These are phyloP conservation scores for Rhizopogon vinicolor DNA, from an alignment of 768 basidiomycete genomes.

Conservation along the genomic window DNA sequence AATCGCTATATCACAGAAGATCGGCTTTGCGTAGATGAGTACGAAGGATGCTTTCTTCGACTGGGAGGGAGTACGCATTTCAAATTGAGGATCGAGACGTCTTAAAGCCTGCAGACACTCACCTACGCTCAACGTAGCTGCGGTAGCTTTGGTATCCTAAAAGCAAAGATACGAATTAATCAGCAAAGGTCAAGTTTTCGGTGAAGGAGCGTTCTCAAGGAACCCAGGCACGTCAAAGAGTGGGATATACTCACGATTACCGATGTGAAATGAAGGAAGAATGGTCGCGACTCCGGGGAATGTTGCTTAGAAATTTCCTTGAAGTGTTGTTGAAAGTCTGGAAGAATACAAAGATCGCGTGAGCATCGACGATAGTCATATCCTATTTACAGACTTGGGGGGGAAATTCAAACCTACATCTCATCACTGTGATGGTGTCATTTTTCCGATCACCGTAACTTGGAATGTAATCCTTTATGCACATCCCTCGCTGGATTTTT, in stretches of 20 bases:
- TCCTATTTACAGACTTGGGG: conserved; percentile 2
- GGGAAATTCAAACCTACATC: conserved; percentile 45
- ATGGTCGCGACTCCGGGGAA: conserved; percentile 62
- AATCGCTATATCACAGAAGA: conserved; percentile 44
- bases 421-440: conserved; percentile 61
- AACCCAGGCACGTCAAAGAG: conserved; percentile 5
- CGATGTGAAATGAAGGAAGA: conserved; percentile 72
- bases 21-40: conserved; percentile 67
- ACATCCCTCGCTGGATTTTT: conserved; percentile 64
- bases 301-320: conserved; percentile 62
- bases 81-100: neutral
- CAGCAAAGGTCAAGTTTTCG: neutral
- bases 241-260: conserved; percentile 55
- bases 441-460: conserved; percentile 74
- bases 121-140: conserved; percentile 66
- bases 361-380: conserved; percentile 4
- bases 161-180: conserved; percentile 8
- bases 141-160: conserved; percentile 74
- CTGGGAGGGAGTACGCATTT: conserved; percentile 27
- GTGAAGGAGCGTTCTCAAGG: neutral
- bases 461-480: conserved; percentile 64
- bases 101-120: conserved; percentile 18
- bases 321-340: conserved; percentile 80
- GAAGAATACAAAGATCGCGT: conserved; percentile 1
- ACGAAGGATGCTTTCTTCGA: conserved; percentile 70